Percentiles rank a stretch among this genome's conserved stretches.
These are phyloP conservation scores for Alternaria angustiovoidea DNA, from an alignment of 2,329 filamentous ascomycete species.

Conservation along the genomic window DNA sequence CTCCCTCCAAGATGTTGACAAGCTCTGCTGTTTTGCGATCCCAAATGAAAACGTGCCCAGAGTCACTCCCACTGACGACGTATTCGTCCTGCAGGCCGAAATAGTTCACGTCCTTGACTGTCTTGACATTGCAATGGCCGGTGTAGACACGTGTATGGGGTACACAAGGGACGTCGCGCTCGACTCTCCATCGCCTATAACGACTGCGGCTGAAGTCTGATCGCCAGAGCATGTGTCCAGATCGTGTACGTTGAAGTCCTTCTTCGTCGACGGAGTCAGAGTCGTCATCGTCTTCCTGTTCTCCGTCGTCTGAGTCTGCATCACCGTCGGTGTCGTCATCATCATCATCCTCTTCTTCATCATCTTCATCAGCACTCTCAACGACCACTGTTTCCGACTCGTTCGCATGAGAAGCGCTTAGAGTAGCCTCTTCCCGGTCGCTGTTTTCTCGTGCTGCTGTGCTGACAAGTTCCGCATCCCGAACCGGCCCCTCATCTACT, in stretches of 20 bases:
- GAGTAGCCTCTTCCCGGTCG: constrained; percentile 14
- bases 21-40: constrained; percentile 68
- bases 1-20: constrained; percentile 71
- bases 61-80: constrained; percentile 72
- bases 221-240: constrained; percentile 55
- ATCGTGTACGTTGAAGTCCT: constrained; percentile 46
- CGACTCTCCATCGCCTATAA: constrained; percentile 59
- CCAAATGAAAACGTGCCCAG: constrained; percentile 74
- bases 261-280: constrained; percentile 41
- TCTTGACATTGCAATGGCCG: constrained; percentile 72
- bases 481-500: constrained; percentile 55
- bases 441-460: constrained; percentile 22
- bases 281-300: constrained; percentile 39
- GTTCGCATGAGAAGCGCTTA: constrained; percentile 11
- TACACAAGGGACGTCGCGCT: constrained; percentile 63
- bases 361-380: constrained; percentile 16
- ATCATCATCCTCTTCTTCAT: constrained; percentile 42
- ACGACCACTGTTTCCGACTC: background rate
- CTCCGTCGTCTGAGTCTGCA: constrained; percentile 36
- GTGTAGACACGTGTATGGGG: constrained; percentile 66
- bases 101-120: constrained; percentile 75
- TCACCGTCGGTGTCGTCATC: constrained; percentile 38
- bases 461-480: constrained; percentile 38
- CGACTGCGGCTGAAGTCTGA: constrained; percentile 59
- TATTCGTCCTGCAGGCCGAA: constrained; percentile 73